phyloP scores from a whole-genome alignment of 768 basidiomycete genomes.

The Hirschioporus abietinus region DNA sequence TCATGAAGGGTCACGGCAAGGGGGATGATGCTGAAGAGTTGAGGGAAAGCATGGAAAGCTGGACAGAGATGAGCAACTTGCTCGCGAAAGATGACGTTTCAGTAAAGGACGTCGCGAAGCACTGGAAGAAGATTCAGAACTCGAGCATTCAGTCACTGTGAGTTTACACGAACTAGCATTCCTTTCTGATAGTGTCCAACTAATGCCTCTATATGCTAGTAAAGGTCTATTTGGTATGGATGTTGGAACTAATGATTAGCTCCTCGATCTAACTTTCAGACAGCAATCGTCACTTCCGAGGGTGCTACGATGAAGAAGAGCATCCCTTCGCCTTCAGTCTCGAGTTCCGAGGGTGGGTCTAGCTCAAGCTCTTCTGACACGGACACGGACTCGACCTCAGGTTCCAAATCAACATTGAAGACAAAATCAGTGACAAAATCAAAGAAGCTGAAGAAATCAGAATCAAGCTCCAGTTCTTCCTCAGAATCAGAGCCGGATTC shows the following conservation, averaged over 20 bases:
- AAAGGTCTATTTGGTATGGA: not conserved
- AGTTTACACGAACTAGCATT: not conserved
- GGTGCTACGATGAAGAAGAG: not conserved
- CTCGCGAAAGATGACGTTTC: not conserved
- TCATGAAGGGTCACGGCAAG: not conserved
- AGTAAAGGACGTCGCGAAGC: not conserved
- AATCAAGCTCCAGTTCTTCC: slow-evolving; percentile 20
- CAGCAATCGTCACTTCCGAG: not conserved
- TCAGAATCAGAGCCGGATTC: slow-evolving; percentile 26
- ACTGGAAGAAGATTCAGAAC: not conserved
- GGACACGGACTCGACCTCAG: not conserved
- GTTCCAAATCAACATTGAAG: not conserved
- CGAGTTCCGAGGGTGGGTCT: slow-evolving; percentile 11
- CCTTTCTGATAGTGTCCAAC: not conserved
- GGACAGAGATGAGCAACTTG: not conserved
- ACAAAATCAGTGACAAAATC: slow-evolving; percentile 5
- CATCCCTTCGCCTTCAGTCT: not conserved
- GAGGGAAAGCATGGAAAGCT: not conserved
- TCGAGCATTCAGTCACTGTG: not conserved
- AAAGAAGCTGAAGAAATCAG: slow-evolving; percentile 15
- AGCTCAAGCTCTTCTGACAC: slow-evolving; percentile 10
- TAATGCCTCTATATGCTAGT: not conserved
- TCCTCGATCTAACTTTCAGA: not conserved
- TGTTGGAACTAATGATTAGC: not conserved
- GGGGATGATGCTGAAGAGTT: not conserved